Conservation (phyloP, 768 basidiomycete species). For the Podaxis sp. region DNA sequence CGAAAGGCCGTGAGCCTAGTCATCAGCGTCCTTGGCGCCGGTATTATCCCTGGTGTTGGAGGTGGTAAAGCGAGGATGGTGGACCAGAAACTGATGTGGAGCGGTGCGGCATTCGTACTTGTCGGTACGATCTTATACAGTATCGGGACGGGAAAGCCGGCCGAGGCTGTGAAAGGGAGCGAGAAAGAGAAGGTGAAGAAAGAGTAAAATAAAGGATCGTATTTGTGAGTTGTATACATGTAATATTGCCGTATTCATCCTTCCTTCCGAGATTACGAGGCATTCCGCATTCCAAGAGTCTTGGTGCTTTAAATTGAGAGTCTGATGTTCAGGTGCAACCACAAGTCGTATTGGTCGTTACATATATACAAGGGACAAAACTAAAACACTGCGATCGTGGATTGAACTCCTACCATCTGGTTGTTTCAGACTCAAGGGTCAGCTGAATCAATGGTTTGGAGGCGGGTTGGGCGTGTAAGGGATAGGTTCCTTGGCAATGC, state of each 20-base stretch:
- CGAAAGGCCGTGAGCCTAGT: conserved; percentile 76
- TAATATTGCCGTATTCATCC: neutral
- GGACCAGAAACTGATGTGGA: conserved; percentile 54
- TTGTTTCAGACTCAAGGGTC: neutral
- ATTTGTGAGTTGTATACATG: neutral
- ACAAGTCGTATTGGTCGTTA: neutral
- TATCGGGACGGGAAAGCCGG: conserved; percentile 27
- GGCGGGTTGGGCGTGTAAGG: neutral
- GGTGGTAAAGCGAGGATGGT: conserved; percentile 14
- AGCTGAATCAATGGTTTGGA: neutral
- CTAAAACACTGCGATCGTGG: neutral
- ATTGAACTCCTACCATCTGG: neutral
- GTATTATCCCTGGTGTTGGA: conserved; percentile 15
- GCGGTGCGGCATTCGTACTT: conserved; percentile 64
- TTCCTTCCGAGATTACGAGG: neutral
- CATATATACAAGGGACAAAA: neutral
- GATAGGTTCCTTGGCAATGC: neutral
- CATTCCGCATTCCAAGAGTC: no score
- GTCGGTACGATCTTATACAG: conserved; percentile 71
- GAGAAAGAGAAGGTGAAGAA: conserved; percentile 15
- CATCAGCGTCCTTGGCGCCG: conserved; percentile 57
- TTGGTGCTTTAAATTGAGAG: neutral
- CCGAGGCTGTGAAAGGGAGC: conserved; percentile 14
- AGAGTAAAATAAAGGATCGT: neutral
- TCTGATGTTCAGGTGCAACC: neutral